Conservation (phyloP, 169 alveolate species). For the Sarcocystis neurona region DNA sequence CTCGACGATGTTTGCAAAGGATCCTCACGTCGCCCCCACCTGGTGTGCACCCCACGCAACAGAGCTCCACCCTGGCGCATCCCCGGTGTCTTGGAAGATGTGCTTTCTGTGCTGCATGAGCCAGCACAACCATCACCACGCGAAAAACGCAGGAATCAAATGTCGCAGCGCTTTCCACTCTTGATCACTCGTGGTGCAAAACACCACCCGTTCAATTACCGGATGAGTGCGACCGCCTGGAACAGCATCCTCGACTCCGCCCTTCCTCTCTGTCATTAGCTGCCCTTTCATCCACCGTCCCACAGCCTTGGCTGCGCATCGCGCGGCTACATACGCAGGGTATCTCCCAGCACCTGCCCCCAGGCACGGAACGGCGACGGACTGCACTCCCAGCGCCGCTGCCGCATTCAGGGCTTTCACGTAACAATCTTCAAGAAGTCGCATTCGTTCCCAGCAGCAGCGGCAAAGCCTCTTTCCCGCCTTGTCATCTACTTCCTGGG, state of each 20-base stretch:
- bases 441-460: background rate
- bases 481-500: background rate
- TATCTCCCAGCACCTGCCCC: slow-evolving; percentile 41
- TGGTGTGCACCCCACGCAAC: too few species aligned
- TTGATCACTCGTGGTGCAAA: slow-evolving; percentile 18
- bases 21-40: too few species aligned
- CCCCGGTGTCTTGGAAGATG: too few species aligned
- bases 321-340: slow-evolving; percentile 18
- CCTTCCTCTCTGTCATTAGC: background rate
- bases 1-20: too few species aligned
- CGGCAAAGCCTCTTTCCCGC: background rate
- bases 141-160: slow-evolving; percentile 1
- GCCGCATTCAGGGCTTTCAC: slow-evolving; percentile 29
- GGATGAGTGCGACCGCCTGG: background rate
- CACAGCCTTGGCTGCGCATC: slow-evolving; percentile 37
- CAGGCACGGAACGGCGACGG: slow-evolving; percentile 40
- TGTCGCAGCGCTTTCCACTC: slow-evolving; percentile 45
- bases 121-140: too few species aligned
- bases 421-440: slow-evolving; percentile 34
- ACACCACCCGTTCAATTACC: background rate
- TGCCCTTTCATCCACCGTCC: slow-evolving; percentile 12
- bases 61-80: too few species aligned
- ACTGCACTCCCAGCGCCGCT: slow-evolving; percentile 20
- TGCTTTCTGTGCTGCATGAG: too few species aligned
- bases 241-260: background rate